Base-by-base conservation (phyloP, 2,329 filamentous ascomycete species). In the Dothideomycetes sp. region DNA sequence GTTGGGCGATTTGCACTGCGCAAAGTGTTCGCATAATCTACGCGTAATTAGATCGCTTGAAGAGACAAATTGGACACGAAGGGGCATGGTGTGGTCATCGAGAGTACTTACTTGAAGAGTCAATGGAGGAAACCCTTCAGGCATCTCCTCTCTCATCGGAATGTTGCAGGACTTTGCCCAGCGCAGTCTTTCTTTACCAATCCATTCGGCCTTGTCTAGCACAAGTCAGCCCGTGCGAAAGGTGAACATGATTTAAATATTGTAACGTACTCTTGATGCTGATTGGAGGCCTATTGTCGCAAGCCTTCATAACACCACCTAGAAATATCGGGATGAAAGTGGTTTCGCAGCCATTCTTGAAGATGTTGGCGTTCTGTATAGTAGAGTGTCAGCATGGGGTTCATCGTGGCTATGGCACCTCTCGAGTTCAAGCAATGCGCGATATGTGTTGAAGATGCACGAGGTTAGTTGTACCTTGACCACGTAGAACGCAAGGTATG, bases 121-220 rank as follows among this genome's bases (percentile, higher is more conserved):
- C 31, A 64, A 55, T 18, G 65, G 60, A 0, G 75, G 75, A 48
- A 78, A 79, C 0, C 64, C 64, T 2, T 65, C 56, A 1, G 73
- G 73, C 5, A 55, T 45, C 0, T 46, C 40, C 1, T 59, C 48
- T 0, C 55, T 49, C 36, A 78, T 69, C 10, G 76, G 75, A 33
- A 79, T 62, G 27, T 66, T 59, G 59, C 77, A 73, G 42, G 61
- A 57, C 8, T 57, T 57, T 1, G 72, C 60, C 70, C 70, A 77
- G 42, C 75, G 71, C 15, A 56, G 33, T 12, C 75, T 70, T 48
- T 79, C 73, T 10, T 43, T 39, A 27, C 63, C 53, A 43, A 76
- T 72, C 68, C 70, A 80, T 56, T 66, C 63, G 51, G 67, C 68
- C 57, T 79, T 79, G 58, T 79, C 73, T 75, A 16, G 17, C 9